phyloP scores from a whole-genome alignment of 2,329 filamentous ascomycete genomes.

The Fusarium vanettenii region DNA sequence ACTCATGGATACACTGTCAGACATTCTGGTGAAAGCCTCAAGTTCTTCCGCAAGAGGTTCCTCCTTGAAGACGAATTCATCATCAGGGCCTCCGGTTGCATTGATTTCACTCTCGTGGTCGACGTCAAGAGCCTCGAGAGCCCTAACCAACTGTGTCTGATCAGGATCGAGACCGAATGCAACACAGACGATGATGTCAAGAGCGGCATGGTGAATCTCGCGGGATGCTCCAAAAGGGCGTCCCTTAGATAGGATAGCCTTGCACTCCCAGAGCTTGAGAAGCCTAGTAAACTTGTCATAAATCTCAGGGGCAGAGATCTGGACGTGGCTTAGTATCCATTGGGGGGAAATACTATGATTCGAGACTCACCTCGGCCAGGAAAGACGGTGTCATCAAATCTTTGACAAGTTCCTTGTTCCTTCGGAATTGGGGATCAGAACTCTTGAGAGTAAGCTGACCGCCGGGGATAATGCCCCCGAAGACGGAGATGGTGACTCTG shows the following conservation, averaged over 20 bases:
- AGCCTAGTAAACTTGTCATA: conserved; percentile 25
- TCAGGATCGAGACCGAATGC: conserved; percentile 13
- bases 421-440: conserved; percentile 25
- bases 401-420: conserved; percentile 32
- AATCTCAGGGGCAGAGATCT: conserved; percentile 31
- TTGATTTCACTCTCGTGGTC: fast-evolving
- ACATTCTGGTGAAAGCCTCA: not conserved
- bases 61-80: not conserved
- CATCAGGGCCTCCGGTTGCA: not conserved
- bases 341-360: fast-evolving
- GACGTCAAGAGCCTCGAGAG: not conserved
- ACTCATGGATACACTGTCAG: conserved; percentile 10
- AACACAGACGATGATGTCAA: conserved; percentile 23
- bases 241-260: conserved; percentile 1
- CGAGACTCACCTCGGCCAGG: conserved; percentile 12
- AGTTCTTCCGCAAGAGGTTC: conserved; percentile 17
- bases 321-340: not conserved
- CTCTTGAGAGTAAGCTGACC: conserved; percentile 23
- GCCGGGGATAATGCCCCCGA: conserved; percentile 16
- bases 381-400: conserved; percentile 31
- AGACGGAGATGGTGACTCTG: conserved; percentile 5
- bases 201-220: conserved; percentile 23
- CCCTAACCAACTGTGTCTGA: conserved; percentile 16
- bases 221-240: conserved; percentile 10
- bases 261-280: conserved; percentile 16